phyloP scores from a whole-genome alignment of 1,284 basidiomycete genomes.

The Salmacisia buchloeana region DNA sequence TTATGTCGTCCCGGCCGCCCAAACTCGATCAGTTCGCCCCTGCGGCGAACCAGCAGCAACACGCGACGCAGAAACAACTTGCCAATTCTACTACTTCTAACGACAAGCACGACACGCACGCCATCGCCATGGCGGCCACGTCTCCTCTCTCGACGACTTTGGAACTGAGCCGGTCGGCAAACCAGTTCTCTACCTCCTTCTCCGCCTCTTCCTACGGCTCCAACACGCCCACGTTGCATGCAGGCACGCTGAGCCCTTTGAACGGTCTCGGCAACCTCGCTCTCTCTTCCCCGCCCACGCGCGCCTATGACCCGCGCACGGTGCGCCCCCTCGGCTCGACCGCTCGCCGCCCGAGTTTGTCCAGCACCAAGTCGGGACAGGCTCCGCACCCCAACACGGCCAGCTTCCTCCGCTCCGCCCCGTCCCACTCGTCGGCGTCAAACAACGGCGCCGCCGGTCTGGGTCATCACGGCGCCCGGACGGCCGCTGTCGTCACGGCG shows the following conservation, averaged over 20 bases:
- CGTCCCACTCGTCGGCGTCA: conserved; percentile 19
- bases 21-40: conserved; percentile 17
- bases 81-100: conserved; percentile 22
- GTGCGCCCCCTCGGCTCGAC: not conserved
- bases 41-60: conserved; percentile 24
- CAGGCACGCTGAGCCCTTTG: conserved; percentile 24
- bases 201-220: conserved; percentile 1
- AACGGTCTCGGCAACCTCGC: conserved; percentile 24
- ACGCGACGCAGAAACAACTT: conserved; percentile 25
- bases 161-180: conserved; percentile 9
- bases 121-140: conserved; percentile 18
- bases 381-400: conserved; percentile 24
- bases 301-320: not conserved
- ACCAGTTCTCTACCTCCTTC: not conserved
- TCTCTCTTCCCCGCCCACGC: not conserved
- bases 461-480: not conserved
- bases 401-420: conserved; percentile 17
- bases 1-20: conserved; percentile 41
- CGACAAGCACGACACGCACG: conserved; percentile 31
- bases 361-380: conserved; percentile 1
- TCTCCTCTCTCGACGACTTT: conserved; percentile 24
- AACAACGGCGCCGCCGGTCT: not conserved
- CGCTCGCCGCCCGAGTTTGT: conserved; percentile 7
- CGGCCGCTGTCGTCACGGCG: conserved; percentile 3
- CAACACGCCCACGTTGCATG: not conserved